phyloP scores from a whole-genome alignment of 345 rosid genomes.

The Dipteronia dyeriana region DNA sequence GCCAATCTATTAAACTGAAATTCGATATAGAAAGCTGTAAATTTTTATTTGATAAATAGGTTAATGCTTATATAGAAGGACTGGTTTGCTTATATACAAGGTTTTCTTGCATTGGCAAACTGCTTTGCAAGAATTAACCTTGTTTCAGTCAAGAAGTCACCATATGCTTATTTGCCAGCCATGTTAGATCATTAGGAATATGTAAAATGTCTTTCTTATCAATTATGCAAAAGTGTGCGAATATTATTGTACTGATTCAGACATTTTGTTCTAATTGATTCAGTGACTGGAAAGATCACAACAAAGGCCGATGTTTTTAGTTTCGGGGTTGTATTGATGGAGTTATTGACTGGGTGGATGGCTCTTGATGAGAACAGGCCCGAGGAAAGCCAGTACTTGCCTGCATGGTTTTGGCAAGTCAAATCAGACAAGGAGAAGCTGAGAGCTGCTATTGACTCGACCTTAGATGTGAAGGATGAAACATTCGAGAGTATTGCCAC shows the following conservation, averaged over 20 bases:
- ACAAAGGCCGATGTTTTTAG: constrained; percentile 80
- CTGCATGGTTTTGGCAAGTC: constrained; percentile 73
- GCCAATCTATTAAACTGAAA: constrained; percentile 13
- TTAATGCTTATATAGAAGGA: not conserved
- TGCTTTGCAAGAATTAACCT: not conserved
- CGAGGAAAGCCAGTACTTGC: constrained; percentile 73
- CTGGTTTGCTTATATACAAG: not conserved
- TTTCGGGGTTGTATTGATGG: constrained; percentile 78
- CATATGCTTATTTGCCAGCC: not conserved
- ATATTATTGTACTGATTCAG: not conserved
- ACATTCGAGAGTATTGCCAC: constrained; percentile 53
- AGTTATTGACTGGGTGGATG: constrained; percentile 65
- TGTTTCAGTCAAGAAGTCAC: not conserved
- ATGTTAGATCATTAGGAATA: not conserved
- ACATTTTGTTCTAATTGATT: constrained; percentile 15
- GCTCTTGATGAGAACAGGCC: constrained; percentile 73
- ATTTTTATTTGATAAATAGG: not conserved
- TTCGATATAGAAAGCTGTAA: not conserved
- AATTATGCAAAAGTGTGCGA: not conserved
- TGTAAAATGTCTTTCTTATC: not conserved
- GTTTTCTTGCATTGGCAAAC: constrained; percentile 3
- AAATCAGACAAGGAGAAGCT: constrained; percentile 58
- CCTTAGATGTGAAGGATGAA: constrained; percentile 52
- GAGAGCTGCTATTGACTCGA: constrained; percentile 57
- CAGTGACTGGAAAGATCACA: constrained; percentile 79